Evolutionary conservation across 1,284 basidiomycete species (phyloP).

Genomic region (Apiotrichum mycotoxinovorans): DNA sequence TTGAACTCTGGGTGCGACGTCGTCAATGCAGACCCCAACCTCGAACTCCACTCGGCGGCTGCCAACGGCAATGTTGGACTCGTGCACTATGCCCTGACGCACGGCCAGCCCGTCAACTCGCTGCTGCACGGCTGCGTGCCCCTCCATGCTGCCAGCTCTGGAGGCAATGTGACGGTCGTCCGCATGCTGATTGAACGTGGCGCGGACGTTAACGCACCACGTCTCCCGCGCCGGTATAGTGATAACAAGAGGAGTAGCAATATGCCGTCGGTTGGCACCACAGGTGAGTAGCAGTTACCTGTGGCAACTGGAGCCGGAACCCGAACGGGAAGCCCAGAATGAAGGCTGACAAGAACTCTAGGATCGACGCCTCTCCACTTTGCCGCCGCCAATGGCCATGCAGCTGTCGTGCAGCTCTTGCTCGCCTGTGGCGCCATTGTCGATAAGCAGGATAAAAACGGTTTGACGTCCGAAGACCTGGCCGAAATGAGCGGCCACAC

Average conservation of each 20-base stretch:
- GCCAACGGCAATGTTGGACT: slow-evolving; percentile 75
- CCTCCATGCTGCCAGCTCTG: slow-evolving; percentile 82
- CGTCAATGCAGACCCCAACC: slow-evolving; percentile 67
- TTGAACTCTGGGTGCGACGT: not conserved
- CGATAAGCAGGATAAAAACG: slow-evolving; percentile 77
- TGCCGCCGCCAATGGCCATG: slow-evolving; percentile 85
- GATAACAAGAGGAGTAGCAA: slow-evolving; percentile 47
- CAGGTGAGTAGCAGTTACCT: slow-evolving; percentile 37
- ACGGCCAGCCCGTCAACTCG: slow-evolving; percentile 89
- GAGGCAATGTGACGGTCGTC: slow-evolving; percentile 79
- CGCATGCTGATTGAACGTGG: slow-evolving; percentile 80
- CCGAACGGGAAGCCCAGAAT: not conserved
- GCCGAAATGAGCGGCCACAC: slow-evolving; percentile 51
- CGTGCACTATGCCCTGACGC: slow-evolving; percentile 64
- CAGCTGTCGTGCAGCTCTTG: slow-evolving; percentile 66
- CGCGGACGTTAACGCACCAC: slow-evolving; percentile 85
- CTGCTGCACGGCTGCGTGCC: slow-evolving; percentile 87
- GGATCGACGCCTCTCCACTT: slow-evolving; percentile 93
- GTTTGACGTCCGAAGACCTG: slow-evolving; percentile 63
- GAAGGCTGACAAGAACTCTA: slow-evolving; percentile 5
- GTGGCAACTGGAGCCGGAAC: not conserved
- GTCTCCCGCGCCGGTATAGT: slow-evolving; percentile 65
- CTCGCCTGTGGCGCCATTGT: slow-evolving; percentile 75
- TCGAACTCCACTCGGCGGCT: slow-evolving; percentile 83
- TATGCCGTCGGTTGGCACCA: slow-evolving; percentile 66